These are phyloP conservation scores for Clohesyomyces aquaticus DNA, from an alignment of 495 filamentous ascomycete species.

Conservation along the genomic window DNA sequence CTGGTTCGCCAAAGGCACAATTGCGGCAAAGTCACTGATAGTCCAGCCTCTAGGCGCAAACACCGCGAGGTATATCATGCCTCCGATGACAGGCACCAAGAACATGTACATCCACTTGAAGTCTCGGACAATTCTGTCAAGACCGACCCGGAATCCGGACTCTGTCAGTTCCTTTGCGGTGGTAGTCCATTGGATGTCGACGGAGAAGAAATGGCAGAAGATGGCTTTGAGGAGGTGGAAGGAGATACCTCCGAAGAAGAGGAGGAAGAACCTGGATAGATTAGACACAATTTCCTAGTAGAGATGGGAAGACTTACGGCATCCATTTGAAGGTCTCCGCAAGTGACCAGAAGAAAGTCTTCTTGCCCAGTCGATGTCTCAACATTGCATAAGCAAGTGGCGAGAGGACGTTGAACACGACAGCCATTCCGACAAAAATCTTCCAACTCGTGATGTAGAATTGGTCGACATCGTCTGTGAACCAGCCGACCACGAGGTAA, in stretches of 20 bases:
- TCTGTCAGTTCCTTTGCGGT: slow-evolving; percentile 63
- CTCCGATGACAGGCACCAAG: slow-evolving; percentile 38
- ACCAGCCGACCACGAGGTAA: slow-evolving; percentile 61
- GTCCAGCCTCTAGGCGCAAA: slow-evolving; percentile 46
- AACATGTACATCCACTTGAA: slow-evolving; percentile 50
- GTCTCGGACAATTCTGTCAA: slow-evolving; percentile 44
- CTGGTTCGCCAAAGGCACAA: slow-evolving; percentile 50
- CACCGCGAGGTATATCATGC: slow-evolving; percentile 48
- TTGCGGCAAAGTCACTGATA: slow-evolving; percentile 48
- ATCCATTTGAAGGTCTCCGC: slow-evolving; percentile 76
- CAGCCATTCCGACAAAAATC: slow-evolving; percentile 73
- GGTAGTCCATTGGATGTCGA: slow-evolving; percentile 73
- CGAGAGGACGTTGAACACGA: slow-evolving; percentile 72
- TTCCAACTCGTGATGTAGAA: slow-evolving; percentile 78
- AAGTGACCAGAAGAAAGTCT: slow-evolving; percentile 50
- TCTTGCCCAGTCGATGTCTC: slow-evolving; percentile 68
- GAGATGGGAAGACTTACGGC: slow-evolving; percentile 41
- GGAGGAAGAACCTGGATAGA: slow-evolving; percentile 55
- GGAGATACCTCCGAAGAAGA: slow-evolving; percentile 72
- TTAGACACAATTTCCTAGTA: background rate
- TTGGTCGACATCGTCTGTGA: slow-evolving; percentile 72
- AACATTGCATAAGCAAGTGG: slow-evolving; percentile 68
- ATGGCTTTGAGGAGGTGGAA: slow-evolving; percentile 71
- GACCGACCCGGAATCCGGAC: slow-evolving; percentile 43
- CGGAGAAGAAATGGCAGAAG: slow-evolving; percentile 71